phyloP scores from a whole-genome alignment of 768 basidiomycete species.

The Cantharellus cinnabarinus region DNA sequence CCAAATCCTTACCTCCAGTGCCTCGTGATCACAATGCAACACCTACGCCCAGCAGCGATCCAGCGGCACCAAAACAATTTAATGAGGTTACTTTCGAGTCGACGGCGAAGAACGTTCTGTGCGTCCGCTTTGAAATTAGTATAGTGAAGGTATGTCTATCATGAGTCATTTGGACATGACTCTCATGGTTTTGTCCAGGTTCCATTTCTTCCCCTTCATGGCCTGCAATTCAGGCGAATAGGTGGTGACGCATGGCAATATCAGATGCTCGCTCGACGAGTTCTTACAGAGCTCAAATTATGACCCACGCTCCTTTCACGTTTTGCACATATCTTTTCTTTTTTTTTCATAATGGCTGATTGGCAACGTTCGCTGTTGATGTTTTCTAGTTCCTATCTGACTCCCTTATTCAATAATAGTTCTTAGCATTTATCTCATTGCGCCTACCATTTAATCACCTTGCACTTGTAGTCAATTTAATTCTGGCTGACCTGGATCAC shows the following conservation, averaged over 20 bases:
- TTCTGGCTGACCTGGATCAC: too few relatives aligned
- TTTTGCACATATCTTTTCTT: background rate
- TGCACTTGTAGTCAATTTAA: background rate
- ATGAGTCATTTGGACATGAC: background rate
- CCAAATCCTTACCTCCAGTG: conserved; percentile 54
- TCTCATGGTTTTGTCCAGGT: conserved; percentile 30
- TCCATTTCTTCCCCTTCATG: conserved; percentile 80
- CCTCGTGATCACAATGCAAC: conserved; percentile 41
- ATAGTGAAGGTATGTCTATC: conserved; percentile 67
- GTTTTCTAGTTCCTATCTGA: background rate
- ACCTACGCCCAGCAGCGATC: conserved; percentile 11
- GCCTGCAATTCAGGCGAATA: conserved; percentile 82
- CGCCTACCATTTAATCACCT: background rate
- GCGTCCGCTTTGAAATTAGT: conserved; percentile 91
- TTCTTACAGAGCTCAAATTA: conserved; percentile 73
- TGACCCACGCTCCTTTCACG: conserved; percentile 18
- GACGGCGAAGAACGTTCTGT: conserved; percentile 54
- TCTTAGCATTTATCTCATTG: background rate
- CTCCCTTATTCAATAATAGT: background rate
- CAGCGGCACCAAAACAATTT: conserved; percentile 30
- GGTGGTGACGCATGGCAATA: conserved; percentile 94
- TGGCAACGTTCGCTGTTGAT: background rate
- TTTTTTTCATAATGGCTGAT: background rate
- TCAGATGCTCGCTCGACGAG: conserved; percentile 80
- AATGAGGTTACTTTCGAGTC: conserved; percentile 53